These are phyloP conservation scores for Aspergillus calidoustus DNA, from an alignment of 2,329 filamentous ascomycete species.

Conservation along the genomic window DNA sequence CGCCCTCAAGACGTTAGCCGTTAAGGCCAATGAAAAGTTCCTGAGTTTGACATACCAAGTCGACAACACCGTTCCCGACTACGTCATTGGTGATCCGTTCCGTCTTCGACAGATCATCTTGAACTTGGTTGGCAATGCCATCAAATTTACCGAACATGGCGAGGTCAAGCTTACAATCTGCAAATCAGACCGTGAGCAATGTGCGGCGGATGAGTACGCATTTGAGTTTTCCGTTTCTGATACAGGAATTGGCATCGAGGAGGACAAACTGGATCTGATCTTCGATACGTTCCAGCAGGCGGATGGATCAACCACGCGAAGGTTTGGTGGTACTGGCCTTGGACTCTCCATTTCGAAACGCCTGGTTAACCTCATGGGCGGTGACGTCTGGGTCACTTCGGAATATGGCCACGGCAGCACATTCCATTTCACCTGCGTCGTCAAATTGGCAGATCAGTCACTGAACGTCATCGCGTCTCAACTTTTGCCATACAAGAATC, in stretches of 20 bases:
- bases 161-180: constrained; percentile 95
- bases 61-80: constrained; percentile 89
- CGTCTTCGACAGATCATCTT: constrained; percentile 94
- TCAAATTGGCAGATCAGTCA: constrained; percentile 81
- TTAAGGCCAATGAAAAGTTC: constrained; percentile 95
- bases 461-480: constrained; percentile 74
- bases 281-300: constrained; percentile 99
- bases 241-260: constrained; percentile 94
- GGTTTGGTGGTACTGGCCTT: constrained; percentile 93
- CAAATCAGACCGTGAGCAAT: constrained; percentile 68
- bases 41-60: constrained; percentile 92
- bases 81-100: constrained; percentile 96
- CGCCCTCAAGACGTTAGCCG: constrained; percentile 92
- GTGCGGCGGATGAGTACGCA: constrained; percentile 76
- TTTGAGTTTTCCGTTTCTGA: constrained; percentile 96
- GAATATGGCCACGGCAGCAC: constrained; percentile 88
- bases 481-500: constrained; percentile 86
- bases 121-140: constrained; percentile 95
- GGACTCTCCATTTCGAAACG: constrained; percentile 94
- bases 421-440: constrained; percentile 95
- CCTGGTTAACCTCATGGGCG: constrained; percentile 93
- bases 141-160: constrained; percentile 97
- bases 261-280: constrained; percentile 93
- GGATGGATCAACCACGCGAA: constrained; percentile 92
- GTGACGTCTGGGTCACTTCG: constrained; percentile 94